Evolutionary conservation across 768 basidiomycete species (phyloP), one percentile per base, ranked within the genome.

Genomic region (Tylopilus rubrobrunneus): DNA sequence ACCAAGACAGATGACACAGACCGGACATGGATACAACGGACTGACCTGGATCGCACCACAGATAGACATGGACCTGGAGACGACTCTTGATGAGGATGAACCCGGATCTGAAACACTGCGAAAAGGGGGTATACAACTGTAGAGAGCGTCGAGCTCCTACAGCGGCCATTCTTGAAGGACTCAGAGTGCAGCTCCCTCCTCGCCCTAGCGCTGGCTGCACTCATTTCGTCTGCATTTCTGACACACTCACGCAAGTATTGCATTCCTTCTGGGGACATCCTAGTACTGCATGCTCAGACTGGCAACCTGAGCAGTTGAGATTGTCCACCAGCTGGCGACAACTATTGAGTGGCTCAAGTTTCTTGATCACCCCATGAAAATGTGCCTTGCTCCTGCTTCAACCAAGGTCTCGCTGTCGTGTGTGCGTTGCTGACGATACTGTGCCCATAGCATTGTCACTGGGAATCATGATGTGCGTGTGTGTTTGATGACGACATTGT

Each of bases 241-340:
- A 71, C 69, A 19, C 69, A 71, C 49, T 72, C 71, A 41, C 58
- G 43, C 36, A 48, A 7, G 5, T 83, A 78, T 51, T 63, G 56
- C 10, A 75, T 85, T 1, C 86, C 86, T 5, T 58, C 68, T 4
- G 85, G 86, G 12, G 86, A 88, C 58, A 82, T 88, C 1, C 72
- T 88, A 3, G n/a, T n/a, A n/a, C 64, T 87, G 21, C 85, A 88
- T 56, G 75, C 74, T 23, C n/a, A n/a, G n/a, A n/a, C n/a, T n/a
- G 87, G 86, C 1, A 86, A 88, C 57, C 66, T 88, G 46, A 85
- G 83, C 23, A 73, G 76, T 25, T 68, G 63, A 42, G 86, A 86
- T 1, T 71, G 58, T 2, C 52, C 74, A 27, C 51, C 76, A 83
- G 27, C 73, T 87, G 42, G 52, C 70, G 46, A 66, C 60, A 42